Evolutionary conservation across 78 protist genomes (phyloP).

Genomic region (Polysphondylium violaceum): DNA sequence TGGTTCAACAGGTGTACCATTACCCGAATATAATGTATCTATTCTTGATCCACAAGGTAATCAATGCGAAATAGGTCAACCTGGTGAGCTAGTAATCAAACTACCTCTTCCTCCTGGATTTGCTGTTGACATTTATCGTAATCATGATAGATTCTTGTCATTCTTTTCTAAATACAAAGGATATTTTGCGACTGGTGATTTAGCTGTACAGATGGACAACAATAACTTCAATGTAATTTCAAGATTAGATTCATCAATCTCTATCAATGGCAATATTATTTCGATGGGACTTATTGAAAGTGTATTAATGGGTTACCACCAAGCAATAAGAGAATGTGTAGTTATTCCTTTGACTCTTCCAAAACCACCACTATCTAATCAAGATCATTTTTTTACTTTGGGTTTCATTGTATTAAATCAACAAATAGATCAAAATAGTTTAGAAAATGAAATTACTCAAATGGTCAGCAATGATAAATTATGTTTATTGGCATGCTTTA

Average conservation of each 20-base stretch:
- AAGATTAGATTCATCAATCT: conserved; percentile 93
- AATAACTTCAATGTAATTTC: conserved; percentile 76
- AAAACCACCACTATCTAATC: conserved; percentile 26
- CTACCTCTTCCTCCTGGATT: conserved; percentile 89
- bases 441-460: background rate
- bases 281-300: conserved; percentile 86
- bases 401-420: too few relatives aligned
- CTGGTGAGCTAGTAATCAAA: conserved; percentile 62
- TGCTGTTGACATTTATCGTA: conserved; percentile 29
- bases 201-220: conserved; percentile 78
- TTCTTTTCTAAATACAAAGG: conserved; percentile 58
- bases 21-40: background rate
- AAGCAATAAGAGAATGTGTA: conserved; percentile 80
- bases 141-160: conserved; percentile 27
- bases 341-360: conserved; percentile 83
- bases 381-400: background rate
- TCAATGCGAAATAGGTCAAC: background rate
- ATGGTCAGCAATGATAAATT: background rate
- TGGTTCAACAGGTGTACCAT: background rate
- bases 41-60: background rate
- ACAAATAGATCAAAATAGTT: background rate
- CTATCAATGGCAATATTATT: conserved; percentile 89
- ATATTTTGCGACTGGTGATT: conserved; percentile 87
- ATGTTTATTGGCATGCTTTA: background rate
- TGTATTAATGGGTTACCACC: conserved; percentile 86